Conservation (phyloP, 2,329 filamentous ascomycete species). For the Aspergillus ochraceus region DNA sequence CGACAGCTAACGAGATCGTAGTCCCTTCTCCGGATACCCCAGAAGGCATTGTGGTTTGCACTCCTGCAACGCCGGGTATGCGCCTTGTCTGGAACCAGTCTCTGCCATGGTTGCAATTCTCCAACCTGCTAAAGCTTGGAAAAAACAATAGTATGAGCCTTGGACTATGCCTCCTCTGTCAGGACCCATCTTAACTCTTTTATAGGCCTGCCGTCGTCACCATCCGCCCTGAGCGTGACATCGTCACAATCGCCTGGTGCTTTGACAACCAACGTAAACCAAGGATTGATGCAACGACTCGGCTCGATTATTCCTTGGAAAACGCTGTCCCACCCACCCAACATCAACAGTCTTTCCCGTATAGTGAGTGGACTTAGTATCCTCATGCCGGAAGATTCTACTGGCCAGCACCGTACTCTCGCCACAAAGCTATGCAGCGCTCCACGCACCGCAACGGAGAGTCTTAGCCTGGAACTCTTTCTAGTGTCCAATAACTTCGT, state of each 20-base stretch:
- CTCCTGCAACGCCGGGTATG: conserved; percentile 14
- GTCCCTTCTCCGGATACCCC: conserved; percentile 14
- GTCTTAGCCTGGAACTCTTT: conserved; percentile 6
- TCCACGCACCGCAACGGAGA: not conserved
- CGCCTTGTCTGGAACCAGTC: conserved; percentile 10
- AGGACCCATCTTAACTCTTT: not conserved
- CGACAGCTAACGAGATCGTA: not conserved
- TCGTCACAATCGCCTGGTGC: not conserved
- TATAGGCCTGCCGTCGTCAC: conserved; percentile 5
- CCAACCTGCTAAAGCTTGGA: conserved; percentile 7
- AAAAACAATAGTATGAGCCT: conserved; percentile 3
- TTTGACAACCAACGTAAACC: not conserved
- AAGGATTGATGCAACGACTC: conserved; percentile 8
- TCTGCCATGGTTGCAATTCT: conserved; percentile 21
- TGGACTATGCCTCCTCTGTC: too few relatives aligned
- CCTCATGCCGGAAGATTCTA: conserved; percentile 17
- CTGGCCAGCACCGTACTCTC: conserved; percentile 1
- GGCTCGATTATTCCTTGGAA: conserved; percentile 16
- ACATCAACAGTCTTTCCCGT: conserved; percentile 15
- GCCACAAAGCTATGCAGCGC: not conserved
- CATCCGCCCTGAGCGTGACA: not conserved
- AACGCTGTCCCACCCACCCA: conserved; percentile 3
- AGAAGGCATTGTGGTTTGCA: conserved; percentile 18
- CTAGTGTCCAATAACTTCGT: conserved; percentile 19
- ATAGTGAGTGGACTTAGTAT: conserved; percentile 15